Base-by-base conservation (phyloP, 176 grass and related monocot genomes). In the Aegilops umbellulata region DNA sequence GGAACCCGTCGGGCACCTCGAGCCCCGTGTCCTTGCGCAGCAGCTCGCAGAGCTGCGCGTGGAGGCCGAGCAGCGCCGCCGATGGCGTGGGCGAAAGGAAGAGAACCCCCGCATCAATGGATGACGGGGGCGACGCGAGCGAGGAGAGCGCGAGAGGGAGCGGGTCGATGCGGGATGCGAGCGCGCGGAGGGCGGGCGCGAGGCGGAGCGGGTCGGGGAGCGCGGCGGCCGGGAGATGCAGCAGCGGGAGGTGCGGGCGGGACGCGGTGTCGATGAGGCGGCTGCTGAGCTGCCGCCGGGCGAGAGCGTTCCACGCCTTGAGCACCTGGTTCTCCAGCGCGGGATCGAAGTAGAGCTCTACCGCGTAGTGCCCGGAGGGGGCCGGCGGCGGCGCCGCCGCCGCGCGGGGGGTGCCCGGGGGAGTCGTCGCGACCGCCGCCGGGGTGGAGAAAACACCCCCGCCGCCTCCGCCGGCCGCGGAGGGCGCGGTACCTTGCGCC, bases 301-400 rank as follows among this genome's bases (percentile, higher is more conserved):
- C 97, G n/a, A 99, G 88, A 15, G 93, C 92, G 83, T 99, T 99
- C 97, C 97, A 99, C 51, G 94, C 88, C 82, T 99, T 99, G 79
- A 99, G 97, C 80, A 99, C 97, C 79, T 99, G 97, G 88, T 99
- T 99, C 82, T 99, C 97, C 67, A 99, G 84, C 41, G 97, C 92
- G 27, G 97, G 94, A 46, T 99, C 97, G 92, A 99, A 99, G 90
- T 99, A 96, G 57, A 99, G 92, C 80, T 99, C 94, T 12, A 99
- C 94, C 34, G 92, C 92, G 90, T 94, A 94, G 41, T 89, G 78
- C 13, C 76, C 89, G 47, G 71, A 69, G 12, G 29, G 4, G 25
- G 34, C 0, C 1, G 38, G 32, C 4, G 25, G 49, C 12, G 68
- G 65, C 47, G 58, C 2, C 38, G 88, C 19, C 36, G 88, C 23